Base-by-base conservation (phyloP, 768 basidiomycete genomes). In the Trametes sanguinea region DNA sequence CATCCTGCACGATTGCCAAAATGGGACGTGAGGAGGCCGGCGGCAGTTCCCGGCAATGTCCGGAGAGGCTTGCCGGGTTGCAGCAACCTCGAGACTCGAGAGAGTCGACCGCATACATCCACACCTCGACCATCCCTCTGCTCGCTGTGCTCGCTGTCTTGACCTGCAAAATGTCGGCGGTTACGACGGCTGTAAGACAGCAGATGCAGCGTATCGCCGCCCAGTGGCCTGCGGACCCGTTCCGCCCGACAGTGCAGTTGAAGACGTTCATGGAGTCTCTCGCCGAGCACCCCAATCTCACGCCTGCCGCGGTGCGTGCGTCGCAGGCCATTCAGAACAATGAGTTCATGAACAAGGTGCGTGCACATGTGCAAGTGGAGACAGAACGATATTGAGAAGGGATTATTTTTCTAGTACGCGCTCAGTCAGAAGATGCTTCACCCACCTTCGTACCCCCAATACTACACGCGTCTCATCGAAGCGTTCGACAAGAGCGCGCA, bases 171-270 rank as follows among this genome's bases (percentile, higher is more conserved):
- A 71, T 67, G 60, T 60, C 64, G 51, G 74, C 74, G 71, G 54
- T 71, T n/a, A 54, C 62, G 37, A 57, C 74, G 56, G 79, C 78
- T 62, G 71, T 83, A 13, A 74, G 80, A 0, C 78, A 80, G 60
- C 81, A 83, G 68, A 79, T 92, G 64, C 74, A 73, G 44, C 68
- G 74, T 9, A 81, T 91, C 51, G 88, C 87, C 1, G 74, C 81
- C 45, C 71, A 79, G 42, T 94, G 91, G 89, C 81, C 83, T 14
- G 75, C 74, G 11, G 91, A 94, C 67, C 89, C 89, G 0, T 89
- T 93, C 71, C 82, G 91, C 2, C 90, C 89, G 1, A 87, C 89
- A 63, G 69, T 92, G 7, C 91, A 93, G 75, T 79, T 92, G 35
- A 83, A 82, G 64, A 81, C 73, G 1, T 86, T 92, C 65, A 77